A percentile compares a stretch with the other conserved stretches of the same genome.
These are phyloP conservation scores for Protomyces macrosporus DNA, from an alignment of 1,139 yeast genomes.

Conservation along the genomic window DNA sequence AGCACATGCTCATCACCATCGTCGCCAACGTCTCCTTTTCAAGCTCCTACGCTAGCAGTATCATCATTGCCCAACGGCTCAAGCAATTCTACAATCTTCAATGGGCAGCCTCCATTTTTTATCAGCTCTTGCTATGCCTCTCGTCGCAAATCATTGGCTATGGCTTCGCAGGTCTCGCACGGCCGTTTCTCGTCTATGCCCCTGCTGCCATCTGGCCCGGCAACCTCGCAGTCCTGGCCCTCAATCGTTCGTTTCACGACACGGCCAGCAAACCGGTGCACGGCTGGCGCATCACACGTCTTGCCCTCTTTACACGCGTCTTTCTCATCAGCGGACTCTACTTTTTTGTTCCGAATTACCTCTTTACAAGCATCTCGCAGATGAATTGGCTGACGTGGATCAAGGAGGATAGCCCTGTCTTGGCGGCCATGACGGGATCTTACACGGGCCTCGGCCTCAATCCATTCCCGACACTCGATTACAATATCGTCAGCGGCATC, in stretches of 20 bases:
- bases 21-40: constrained; percentile 57
- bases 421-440: constrained; percentile 53
- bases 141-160: constrained; percentile 50
- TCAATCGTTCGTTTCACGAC: constrained; percentile 25
- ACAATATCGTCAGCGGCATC: constrained; percentile 40
- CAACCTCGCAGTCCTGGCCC: constrained; percentile 37
- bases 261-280: constrained; percentile 46
- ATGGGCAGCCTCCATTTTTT: constrained; percentile 48
- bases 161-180: constrained; percentile 58
- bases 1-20: constrained; percentile 57
- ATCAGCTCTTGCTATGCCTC: constrained; percentile 49
- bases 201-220: constrained; percentile 63
- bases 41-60: constrained; percentile 48
- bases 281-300: constrained; percentile 53
- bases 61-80: constrained; percentile 44
- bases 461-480: constrained; percentile 50
- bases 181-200: constrained; percentile 59
- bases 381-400: constrained; percentile 55
- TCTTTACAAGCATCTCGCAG: constrained; percentile 49
- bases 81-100: constrained; percentile 44
- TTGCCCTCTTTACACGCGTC: constrained; percentile 45
- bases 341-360: constrained; percentile 55
- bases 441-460: constrained; percentile 51
- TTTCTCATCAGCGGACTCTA: constrained; percentile 46
- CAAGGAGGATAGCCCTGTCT: constrained; percentile 48